Conservation (phyloP, 257 asterid genomes). For the Nemophila menziesii region DNA sequence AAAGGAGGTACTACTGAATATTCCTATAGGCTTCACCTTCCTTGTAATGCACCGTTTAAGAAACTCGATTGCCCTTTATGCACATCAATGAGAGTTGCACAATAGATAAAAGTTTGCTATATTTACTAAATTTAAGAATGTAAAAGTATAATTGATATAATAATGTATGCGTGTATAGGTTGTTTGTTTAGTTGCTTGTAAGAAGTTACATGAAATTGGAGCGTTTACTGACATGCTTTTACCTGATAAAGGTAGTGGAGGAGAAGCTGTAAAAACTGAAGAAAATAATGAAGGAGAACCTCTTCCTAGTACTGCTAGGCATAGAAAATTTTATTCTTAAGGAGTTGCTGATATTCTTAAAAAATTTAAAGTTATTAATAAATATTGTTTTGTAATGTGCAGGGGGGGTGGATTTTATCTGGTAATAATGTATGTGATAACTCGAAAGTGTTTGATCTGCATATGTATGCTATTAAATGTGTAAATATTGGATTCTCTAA, state of each 20-base stretch:
- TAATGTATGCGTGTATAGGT: slow-evolving; percentile 49
- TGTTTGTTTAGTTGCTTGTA: slow-evolving; percentile 97
- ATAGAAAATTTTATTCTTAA: slow-evolving; percentile 97
- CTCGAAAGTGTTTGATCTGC: slow-evolving; percentile 41
- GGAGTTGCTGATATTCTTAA: slow-evolving; percentile 85
- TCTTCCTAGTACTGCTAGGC: slow-evolving; percentile 95
- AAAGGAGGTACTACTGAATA: slow-evolving; percentile 63
- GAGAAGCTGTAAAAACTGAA: slow-evolving; percentile 57
- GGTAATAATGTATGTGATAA: slow-evolving; percentile 38
- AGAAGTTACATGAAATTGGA: slow-evolving; percentile 98
- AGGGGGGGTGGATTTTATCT: slow-evolving; percentile 95
- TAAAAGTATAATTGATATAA: slow-evolving; percentile 11
- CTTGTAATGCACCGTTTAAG: slow-evolving; percentile 97
- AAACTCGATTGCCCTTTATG: slow-evolving; percentile 89
- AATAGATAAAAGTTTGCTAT: slow-evolving; percentile 71
- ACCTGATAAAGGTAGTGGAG: slow-evolving; percentile 92
- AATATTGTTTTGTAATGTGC: slow-evolving; percentile 13
- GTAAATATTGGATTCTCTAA: slow-evolving; percentile 65
- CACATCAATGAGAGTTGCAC: slow-evolving; percentile 93
- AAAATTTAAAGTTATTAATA: too few species aligned
- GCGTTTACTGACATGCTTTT: slow-evolving; percentile 98
- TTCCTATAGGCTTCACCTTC: slow-evolving; percentile 98
- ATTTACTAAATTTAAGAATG: slow-evolving; percentile 4
- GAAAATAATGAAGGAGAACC: slow-evolving; percentile 87
- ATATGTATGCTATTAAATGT: slow-evolving; percentile 70